A percentile compares a stretch with the other conserved stretches of the same genome.
Conservation (phyloP, 805 yeast species). For the Candida oleophila region DNA sequence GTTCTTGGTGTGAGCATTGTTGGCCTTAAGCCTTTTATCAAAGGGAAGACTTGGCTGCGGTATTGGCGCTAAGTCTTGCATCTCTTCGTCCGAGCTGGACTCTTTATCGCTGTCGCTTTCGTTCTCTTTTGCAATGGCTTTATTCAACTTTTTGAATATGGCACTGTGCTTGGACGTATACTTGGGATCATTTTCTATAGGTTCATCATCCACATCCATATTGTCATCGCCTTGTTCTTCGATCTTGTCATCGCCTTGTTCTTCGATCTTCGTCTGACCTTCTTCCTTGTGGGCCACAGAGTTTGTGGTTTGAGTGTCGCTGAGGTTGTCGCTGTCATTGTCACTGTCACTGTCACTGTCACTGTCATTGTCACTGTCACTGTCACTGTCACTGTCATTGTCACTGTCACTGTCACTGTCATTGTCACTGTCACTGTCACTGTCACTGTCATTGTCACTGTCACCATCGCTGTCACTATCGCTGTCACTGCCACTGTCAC, state of each 20-base stretch:
- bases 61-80: constrained; percentile 57
- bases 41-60: constrained; percentile 80
- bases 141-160: constrained; percentile 20
- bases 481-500: constrained; percentile 9
- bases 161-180: constrained; percentile 20
- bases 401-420: constrained; percentile 10
- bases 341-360: constrained; percentile 16
- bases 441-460: constrained; percentile 8
- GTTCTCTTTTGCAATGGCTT: constrained; percentile 13
- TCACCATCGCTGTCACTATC: constrained; percentile 17
- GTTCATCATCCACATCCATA: constrained; percentile 12
- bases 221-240: constrained; percentile 11
- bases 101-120: constrained; percentile 15
- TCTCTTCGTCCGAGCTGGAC: constrained; percentile 17
- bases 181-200: constrained; percentile 11
- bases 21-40: constrained; percentile 40
- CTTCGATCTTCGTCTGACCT: constrained; percentile 9
- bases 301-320: no score
- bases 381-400: constrained; percentile 13
- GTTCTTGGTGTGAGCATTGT: constrained; percentile 27
- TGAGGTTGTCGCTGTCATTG: constrained; percentile 8
- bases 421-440: constrained; percentile 3
- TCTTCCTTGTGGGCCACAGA: constrained; percentile 20
- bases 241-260: constrained; percentile 9
- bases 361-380: constrained; percentile 8